Evolutionary conservation across 2,329 filamentous ascomycete genomes (phyloP), one percentile per base, ranked within the genome.

Genomic region (Colletotrichum liaoningense): DNA sequence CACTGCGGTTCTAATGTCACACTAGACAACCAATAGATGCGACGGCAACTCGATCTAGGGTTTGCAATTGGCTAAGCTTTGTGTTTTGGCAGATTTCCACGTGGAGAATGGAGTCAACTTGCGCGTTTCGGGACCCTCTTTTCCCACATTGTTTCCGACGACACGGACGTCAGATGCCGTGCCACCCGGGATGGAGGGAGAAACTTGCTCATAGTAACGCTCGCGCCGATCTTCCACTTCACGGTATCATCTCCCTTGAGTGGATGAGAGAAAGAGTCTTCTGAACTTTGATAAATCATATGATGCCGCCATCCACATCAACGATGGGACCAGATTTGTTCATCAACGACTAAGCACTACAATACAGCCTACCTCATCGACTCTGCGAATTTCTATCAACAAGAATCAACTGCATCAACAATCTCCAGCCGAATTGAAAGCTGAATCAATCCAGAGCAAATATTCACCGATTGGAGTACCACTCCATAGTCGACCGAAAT

Each of bases 161-260:
- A 22, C 56, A 56, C 46, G 30, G 63, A 67, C 38, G 30, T 55
- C 8, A 26, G 11, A 35, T 67, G 69, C 69, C 69, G 69, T 62
- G 22, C 8, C 35, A 52, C 62, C 46, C 64, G 57, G 22, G 26
- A 16, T n/a, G n/a, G 14, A 5, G 46, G 6, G 16, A 16, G 69
- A 67, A 72, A 72, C 57, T 72, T 68, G 64, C 69, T 72, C 63
- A 71, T 49, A 30, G 42, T 46, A 46, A 46, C 19, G 42, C 42
- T 46, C 42, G 19, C n/a, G 42, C 42, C 42, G 42, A 46, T 42
- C 19, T 46, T 46, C 42, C 42, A 46, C 42, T n/a, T 11, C 0
- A 42, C 35, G 35, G 19, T n/a, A 46, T n/a, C 42, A 46, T 46
- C 19, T 4, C n/a, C 16, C 42, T n/a, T 3, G 42, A 1, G 2